Conservation (phyloP, 1,139 yeast species). For the Suhomyces bokatorum region DNA sequence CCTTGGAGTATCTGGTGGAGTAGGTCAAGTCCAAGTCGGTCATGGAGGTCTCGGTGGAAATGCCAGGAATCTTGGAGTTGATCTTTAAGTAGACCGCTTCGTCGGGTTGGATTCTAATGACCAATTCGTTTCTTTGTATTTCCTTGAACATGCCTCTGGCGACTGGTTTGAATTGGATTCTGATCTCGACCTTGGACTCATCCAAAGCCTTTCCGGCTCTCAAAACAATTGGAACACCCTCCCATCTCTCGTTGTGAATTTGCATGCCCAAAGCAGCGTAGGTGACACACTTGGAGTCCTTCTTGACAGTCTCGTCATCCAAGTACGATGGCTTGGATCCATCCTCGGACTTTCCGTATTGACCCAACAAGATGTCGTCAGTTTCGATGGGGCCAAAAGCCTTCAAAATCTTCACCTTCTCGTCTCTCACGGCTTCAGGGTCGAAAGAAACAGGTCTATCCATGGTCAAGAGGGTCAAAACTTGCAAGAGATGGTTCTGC, state of each 20-base stretch:
- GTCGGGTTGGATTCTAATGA: slow-evolving; percentile 89
- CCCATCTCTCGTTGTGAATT: slow-evolving; percentile 94
- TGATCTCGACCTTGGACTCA: slow-evolving; percentile 89
- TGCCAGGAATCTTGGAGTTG: slow-evolving; percentile 92
- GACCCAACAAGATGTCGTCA: slow-evolving; percentile 78
- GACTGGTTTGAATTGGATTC: slow-evolving; percentile 88
- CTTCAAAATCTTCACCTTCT: slow-evolving; percentile 88
- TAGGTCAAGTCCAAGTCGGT: slow-evolving; percentile 92
- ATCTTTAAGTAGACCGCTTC: slow-evolving; percentile 92
- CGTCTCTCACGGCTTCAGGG: slow-evolving; percentile 94
- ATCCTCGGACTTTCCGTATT: slow-evolving; percentile 79
- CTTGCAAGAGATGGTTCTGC: slow-evolving; percentile 96
- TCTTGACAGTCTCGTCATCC: slow-evolving; percentile 90
- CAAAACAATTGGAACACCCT: slow-evolving; percentile 92
- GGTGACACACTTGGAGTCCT: slow-evolving; percentile 83
- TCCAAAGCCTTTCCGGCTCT: slow-evolving; percentile 97
- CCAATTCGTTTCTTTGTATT: slow-evolving; percentile 89
- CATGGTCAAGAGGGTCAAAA: slow-evolving; percentile 88
- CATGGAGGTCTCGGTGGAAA: slow-evolving; percentile 74
- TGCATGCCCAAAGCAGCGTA: slow-evolving; percentile 81
- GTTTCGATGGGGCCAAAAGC: slow-evolving; percentile 70
- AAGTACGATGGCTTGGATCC: slow-evolving; percentile 87
- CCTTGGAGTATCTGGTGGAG: slow-evolving; percentile 70
- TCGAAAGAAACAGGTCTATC: slow-evolving; percentile 89
- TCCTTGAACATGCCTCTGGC: slow-evolving; percentile 78